phyloP scores from a whole-genome alignment of 2,329 filamentous ascomycete species.

The Gaeumannomyces sp. region DNA sequence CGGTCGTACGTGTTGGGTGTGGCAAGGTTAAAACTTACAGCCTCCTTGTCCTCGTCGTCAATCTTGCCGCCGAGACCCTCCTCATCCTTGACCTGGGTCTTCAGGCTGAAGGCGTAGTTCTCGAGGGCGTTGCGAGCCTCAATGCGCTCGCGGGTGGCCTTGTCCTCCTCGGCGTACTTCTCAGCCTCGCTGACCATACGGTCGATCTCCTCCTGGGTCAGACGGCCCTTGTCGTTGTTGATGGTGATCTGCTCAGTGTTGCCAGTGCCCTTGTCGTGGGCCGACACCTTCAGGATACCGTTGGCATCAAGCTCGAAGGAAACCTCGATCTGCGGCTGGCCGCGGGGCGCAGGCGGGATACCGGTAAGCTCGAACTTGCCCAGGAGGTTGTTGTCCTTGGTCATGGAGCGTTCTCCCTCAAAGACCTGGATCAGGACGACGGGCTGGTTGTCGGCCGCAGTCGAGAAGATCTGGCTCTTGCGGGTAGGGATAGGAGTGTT shows the following conservation, averaged over 20 bases:
- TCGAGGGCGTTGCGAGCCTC: conserved; percentile 94
- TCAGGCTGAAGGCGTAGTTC: conserved; percentile 98
- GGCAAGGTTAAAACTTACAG: conserved; percentile 46
- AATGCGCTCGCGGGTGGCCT: conserved; percentile 94
- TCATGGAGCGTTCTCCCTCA: conserved; percentile 89
- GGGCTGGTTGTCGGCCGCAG: conserved; percentile 92
- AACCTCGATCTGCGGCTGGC: conserved; percentile 97
- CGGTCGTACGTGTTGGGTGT: neutral
- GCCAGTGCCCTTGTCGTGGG: conserved; percentile 95
- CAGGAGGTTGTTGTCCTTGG: conserved; percentile 94
- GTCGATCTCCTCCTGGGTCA: conserved; percentile 94
- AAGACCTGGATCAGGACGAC: conserved; percentile 92
- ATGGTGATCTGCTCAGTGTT: conserved; percentile 98
- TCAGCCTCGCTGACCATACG: conserved; percentile 98
- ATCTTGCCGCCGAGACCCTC: conserved; percentile 98
- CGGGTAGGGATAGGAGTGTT: conserved; percentile 93
- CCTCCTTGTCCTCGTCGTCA: conserved; percentile 96
- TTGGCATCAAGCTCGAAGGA: conserved; percentile 97
- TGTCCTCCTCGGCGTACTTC: conserved; percentile 98
- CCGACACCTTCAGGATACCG: conserved; percentile 94
- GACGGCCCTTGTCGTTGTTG: conserved; percentile 98
- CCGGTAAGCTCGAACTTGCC: conserved; percentile 98
- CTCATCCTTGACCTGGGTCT: conserved; percentile 98
- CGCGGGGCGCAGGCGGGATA: conserved; percentile 90
- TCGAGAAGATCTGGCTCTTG: conserved; percentile 98